phyloP scores from a whole-genome alignment of 2,329 filamentous ascomycete genomes.

The Colletotrichum caudatum region DNA sequence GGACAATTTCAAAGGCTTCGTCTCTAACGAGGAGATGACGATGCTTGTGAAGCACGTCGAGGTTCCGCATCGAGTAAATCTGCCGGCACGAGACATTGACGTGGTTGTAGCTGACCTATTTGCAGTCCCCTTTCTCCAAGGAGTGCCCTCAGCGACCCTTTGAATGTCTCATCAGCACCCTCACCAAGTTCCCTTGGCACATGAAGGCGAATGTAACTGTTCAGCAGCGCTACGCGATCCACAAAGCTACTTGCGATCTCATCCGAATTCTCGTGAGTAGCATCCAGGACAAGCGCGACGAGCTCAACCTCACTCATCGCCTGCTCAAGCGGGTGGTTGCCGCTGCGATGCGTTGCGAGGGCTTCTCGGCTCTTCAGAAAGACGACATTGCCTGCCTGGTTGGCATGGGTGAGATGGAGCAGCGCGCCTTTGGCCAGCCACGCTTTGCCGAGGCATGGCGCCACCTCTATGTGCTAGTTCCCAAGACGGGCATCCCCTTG shows the following conservation, averaged over 20 bases:
- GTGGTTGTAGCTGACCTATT: conserved; percentile 4
- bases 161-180: conserved; percentile 73
- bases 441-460: conserved; percentile 62
- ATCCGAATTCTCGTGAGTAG: conserved; percentile 46
- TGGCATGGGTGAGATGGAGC: conserved; percentile 51
- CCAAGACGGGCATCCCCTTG: conserved; percentile 60
- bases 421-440: conserved; percentile 60
- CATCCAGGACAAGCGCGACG: conserved; percentile 51
- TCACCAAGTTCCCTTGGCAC: conserved; percentile 74
- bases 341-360: conserved; percentile 68
- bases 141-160: conserved; percentile 74
- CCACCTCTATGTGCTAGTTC: conserved; percentile 64
- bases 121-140: conserved; percentile 69
- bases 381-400: conserved; percentile 65
- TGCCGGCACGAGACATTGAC: neutral
- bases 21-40: conserved; percentile 71
- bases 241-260: conserved; percentile 62
- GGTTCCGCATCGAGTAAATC: conserved; percentile 69
- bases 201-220: conserved; percentile 68
- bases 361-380: conserved; percentile 72
- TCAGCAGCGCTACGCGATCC: conserved; percentile 66
- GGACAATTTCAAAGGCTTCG: conserved; percentile 70
- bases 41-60: conserved; percentile 75
- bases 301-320: conserved; percentile 62
- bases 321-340: conserved; percentile 66